Evolutionary conservation across 768 basidiomycete species (phyloP).

Genomic region (Xerocomellus dryophilus): DNA sequence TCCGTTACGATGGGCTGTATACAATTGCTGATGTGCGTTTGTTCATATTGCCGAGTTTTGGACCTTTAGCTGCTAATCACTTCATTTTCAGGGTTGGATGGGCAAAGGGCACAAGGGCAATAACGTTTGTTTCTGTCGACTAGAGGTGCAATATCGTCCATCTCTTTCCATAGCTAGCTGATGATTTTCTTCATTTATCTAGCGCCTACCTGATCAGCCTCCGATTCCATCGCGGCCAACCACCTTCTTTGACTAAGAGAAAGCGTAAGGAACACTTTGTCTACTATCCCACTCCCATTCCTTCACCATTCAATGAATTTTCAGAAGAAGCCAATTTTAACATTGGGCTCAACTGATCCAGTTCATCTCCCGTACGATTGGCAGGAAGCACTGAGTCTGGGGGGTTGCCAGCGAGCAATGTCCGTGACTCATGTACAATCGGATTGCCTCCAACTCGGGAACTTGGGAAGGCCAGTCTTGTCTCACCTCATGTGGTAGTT

Average conservation of each 20-base stretch:
- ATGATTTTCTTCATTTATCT: not conserved
- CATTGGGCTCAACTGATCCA: not conserved
- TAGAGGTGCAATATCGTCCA: slow-evolving; percentile 17
- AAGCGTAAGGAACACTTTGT: not conserved
- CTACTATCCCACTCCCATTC: not conserved
- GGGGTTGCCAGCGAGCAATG: too few species aligned
- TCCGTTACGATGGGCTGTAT: slow-evolving; percentile 33
- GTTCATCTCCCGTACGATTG: not conserved
- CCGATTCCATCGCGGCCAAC: slow-evolving; percentile 9
- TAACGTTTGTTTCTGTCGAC: slow-evolving; percentile 23
- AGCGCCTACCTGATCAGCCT: slow-evolving; percentile 29
- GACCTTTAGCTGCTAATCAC: not conserved
- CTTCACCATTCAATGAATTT: not conserved
- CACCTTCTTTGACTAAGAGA: too few species aligned
- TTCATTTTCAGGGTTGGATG: slow-evolving; percentile 19
- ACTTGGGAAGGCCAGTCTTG: too few species aligned
- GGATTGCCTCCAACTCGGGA: too few species aligned
- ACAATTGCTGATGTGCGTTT: slow-evolving; percentile 20
- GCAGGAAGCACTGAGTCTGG: not conserved
- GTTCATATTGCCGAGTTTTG: not conserved
- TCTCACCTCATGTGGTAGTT: too few species aligned
- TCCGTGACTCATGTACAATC: too few species aligned
- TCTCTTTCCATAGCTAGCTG: not conserved
- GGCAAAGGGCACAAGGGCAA: slow-evolving; percentile 11
- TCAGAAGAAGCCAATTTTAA: not conserved